Evolutionary conservation across 805 yeast species (phyloP), one percentile per base, ranked within the genome.

Genomic region (Schwanniomyces vanrijiae): DNA sequence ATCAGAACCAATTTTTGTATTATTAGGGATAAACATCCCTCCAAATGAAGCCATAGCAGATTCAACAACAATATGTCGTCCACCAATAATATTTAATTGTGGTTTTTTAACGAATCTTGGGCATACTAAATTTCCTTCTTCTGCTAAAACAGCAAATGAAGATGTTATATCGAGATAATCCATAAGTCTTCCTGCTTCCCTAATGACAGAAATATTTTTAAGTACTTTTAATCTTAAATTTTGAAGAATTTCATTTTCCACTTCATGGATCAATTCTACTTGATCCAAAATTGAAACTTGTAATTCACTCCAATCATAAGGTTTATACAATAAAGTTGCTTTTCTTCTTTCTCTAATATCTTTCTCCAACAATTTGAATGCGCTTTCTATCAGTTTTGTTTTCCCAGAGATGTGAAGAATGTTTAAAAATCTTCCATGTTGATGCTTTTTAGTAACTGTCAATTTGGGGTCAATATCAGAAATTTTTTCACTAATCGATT

Each of bases 51-150:
- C 74, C 45, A 88, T 68, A 1, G 89, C 88, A 28, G 83, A 80
- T 59, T 92, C 97, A 2, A 92, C 98, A 13, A 90, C 90, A 11
- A 88, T 60, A 63, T 94, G 98, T 25, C 97, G 72, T 0, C 98
- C 98, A 0, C 73, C 78, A 1, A 59, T 58, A 8, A 90, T 78
- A 0, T 76, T 69, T 4, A 86, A 69, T 16, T 60, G 66, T 0
- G 74, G 68, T 2, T 79, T 68, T 1, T 77, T 65, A 26, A 77
- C 77, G 19, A 92, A 67, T 8, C 55, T 68, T 0, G 99, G 99
- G 44, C 88, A 68, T 0, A 78, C 82, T 40, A 90, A 73, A 26
- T 78, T 69, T 50, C 78, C 79, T 54, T 89, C 96, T n/a, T 65
- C 61, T 0, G 97, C 86, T 13, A 91, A 65, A 0, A 68, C 63